Percentiles rank a stretch among this genome's conserved stretches.
These are phyloP conservation scores for Fusarium sp. DNA, from an alignment of 2,329 filamentous ascomycete genomes.

Conservation along the genomic window DNA sequence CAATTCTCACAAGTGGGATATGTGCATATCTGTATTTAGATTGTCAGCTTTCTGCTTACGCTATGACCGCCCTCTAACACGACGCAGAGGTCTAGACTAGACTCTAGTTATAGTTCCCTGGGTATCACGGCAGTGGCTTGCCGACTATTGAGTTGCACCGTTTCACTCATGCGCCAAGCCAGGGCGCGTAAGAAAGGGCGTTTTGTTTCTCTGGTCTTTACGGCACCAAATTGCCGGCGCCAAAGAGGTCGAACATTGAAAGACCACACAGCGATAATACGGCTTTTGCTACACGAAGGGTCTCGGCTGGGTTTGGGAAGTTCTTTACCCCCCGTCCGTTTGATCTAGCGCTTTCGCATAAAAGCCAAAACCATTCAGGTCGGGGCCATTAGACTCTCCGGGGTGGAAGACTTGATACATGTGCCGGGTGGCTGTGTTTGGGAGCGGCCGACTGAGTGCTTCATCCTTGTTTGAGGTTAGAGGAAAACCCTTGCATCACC, in stretches of 20 bases:
- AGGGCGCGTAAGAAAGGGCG: constrained; percentile 1
- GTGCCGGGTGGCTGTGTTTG: constrained; percentile 28
- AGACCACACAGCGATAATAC: not conserved
- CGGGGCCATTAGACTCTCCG: constrained; percentile 39
- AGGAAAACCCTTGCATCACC: constrained; percentile 8
- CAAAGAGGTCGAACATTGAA: not conserved
- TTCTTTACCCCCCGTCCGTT: constrained; percentile 18
- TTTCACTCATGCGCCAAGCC: not conserved
- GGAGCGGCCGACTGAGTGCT: constrained; percentile 33
- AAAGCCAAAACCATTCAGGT: constrained; percentile 20
- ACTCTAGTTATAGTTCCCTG: not conserved
- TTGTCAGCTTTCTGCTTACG: not conserved
- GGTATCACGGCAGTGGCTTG: constrained; percentile 6
- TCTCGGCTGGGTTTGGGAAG: constrained; percentile 16
- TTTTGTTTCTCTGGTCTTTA: not conserved
- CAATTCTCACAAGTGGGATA: not conserved
- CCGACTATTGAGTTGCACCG: not conserved
- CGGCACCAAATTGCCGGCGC: constrained; percentile 21
- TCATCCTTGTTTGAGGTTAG: constrained; percentile 39
- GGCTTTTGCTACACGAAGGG: constrained; percentile 16
- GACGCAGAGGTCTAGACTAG: not conserved
- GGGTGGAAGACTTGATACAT: constrained; percentile 1
- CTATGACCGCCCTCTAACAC: not conserved
- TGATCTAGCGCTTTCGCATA: constrained; percentile 25
- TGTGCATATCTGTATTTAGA: not conserved